Percentiles rank a stretch among this genome's conserved stretches.
These are phyloP conservation scores for Castanea crenata DNA, from an alignment of 306 rosid genomes.

Conservation along the genomic window DNA sequence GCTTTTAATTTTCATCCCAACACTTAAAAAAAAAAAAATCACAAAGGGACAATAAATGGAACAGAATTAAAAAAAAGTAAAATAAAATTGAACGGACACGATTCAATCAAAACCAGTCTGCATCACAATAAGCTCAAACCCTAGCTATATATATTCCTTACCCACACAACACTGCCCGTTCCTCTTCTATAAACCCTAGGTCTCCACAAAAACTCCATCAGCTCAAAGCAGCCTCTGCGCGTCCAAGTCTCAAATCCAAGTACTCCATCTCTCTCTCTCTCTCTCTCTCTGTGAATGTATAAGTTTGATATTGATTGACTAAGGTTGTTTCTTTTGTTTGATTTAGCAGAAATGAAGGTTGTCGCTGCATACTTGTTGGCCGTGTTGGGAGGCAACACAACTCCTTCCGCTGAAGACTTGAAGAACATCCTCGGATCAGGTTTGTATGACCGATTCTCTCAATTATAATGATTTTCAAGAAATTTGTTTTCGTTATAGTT, in stretches of 20 bases:
- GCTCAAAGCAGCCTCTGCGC: background rate
- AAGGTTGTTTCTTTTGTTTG: background rate
- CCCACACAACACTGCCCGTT: background rate
- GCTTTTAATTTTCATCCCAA: no score
- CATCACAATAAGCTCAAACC: constrained; percentile 6
- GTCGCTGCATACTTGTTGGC: constrained; percentile 69
- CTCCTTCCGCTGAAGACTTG: constrained; percentile 51
- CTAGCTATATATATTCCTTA: constrained; percentile 24
- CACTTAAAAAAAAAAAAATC: no score
- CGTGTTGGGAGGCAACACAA: constrained; percentile 68
- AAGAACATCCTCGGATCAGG: constrained; percentile 59
- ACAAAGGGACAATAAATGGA: no score
- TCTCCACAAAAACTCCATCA: background rate
- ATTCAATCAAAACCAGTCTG: background rate
- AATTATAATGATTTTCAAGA: background rate
- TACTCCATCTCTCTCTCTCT: background rate
- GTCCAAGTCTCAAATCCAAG: background rate
- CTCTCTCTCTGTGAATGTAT: background rate
- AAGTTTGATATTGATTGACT: background rate
- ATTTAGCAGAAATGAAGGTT: constrained; percentile 63
- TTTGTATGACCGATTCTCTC: background rate
- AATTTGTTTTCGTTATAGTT: background rate
- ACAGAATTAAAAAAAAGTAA: background rate
- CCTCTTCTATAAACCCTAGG: constrained; percentile 15
- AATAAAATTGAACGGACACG: constrained; percentile 11